phyloP scores from a whole-genome alignment of 257 asterid species.

The Gardenia jasminoides region DNA sequence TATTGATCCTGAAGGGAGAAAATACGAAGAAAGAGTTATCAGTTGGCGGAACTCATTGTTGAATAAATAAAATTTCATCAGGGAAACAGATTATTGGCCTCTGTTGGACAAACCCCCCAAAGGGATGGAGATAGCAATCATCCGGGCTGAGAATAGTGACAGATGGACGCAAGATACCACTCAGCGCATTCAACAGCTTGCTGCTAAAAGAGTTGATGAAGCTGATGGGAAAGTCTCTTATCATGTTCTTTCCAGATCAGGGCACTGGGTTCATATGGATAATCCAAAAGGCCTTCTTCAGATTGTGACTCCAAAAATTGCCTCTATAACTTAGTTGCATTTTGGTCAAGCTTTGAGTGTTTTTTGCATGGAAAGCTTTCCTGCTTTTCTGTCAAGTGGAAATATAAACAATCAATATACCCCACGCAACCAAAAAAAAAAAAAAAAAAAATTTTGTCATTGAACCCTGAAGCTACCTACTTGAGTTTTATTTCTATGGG shows the following conservation, averaged over 20 bases:
- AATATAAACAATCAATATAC: background rate
- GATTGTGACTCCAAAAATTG: slow-evolving; percentile 68
- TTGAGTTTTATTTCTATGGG: background rate
- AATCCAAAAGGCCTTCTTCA: slow-evolving; percentile 91
- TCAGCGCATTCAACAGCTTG: slow-evolving; percentile 49
- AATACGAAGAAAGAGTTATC: background rate
- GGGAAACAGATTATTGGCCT: slow-evolving; percentile 77
- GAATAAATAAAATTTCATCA: slow-evolving; percentile 12
- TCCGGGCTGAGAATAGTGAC: slow-evolving; percentile 87
- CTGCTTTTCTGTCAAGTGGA: background rate
- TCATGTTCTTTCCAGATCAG: slow-evolving; percentile 76
- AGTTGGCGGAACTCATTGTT: background rate
- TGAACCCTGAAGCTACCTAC: background rate
- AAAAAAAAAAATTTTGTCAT: background rate
- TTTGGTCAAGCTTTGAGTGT: background rate
- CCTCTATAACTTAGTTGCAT: slow-evolving; percentile 44
- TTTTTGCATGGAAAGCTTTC: background rate
- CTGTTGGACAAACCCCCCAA: slow-evolving; percentile 65
- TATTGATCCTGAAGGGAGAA: background rate
- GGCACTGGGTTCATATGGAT: slow-evolving; percentile 98
- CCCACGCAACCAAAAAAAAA: too few relatives aligned
- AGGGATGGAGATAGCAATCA: slow-evolving; percentile 64
- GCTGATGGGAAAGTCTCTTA: slow-evolving; percentile 54
- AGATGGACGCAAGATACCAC: slow-evolving; percentile 65
- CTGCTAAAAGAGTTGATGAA: slow-evolving; percentile 36